These are phyloP conservation scores for Hypoxylon sp. DNA, from an alignment of 2,329 filamentous ascomycete genomes.

Conservation along the genomic window DNA sequence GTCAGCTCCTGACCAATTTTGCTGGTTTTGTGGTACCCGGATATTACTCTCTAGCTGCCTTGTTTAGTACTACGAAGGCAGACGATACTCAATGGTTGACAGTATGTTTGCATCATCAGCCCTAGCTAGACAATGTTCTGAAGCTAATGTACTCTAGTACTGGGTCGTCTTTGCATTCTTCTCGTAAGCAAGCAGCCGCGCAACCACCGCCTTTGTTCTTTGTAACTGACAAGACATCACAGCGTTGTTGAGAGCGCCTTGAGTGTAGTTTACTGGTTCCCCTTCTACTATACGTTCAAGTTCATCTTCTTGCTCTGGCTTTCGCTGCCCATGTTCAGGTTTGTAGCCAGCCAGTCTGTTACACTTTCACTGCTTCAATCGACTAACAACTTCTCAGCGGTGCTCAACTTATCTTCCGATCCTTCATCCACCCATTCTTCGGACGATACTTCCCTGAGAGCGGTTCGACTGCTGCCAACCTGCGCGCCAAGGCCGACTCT, in stretches of 20 bases:
- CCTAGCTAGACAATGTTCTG: conserved; percentile 19
- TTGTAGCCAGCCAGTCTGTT: conserved; percentile 58
- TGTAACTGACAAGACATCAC: conserved; percentile 33
- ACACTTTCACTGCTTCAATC: conserved; percentile 14
- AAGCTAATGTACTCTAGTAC: conserved; percentile 69
- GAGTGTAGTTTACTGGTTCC: conserved; percentile 92
- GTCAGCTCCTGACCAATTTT: conserved; percentile 88
- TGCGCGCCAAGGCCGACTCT: conserved; percentile 88
- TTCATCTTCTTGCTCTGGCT: conserved; percentile 98
- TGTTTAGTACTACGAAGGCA: conserved; percentile 77
- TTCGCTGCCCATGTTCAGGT: conserved; percentile 93
- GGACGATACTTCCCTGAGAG: conserved; percentile 85
- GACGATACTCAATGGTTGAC: conserved; percentile 88
- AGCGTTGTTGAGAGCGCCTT: conserved; percentile 84
- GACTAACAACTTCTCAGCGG: conserved; percentile 70
- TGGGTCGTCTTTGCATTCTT: conserved; percentile 89
- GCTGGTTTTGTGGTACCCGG: conserved; percentile 85
- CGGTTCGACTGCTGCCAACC: conserved; percentile 84
- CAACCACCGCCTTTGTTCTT: conserved; percentile 7
- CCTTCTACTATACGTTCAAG: conserved; percentile 99
- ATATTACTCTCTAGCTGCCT: conserved; percentile 85
- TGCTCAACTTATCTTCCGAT: conserved; percentile 96
- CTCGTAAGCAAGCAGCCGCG: conserved; percentile 64
- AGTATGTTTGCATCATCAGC: conserved; percentile 61
- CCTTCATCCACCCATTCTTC: conserved; percentile 91